Percentiles rank a stretch among this genome's conserved stretches.
These are phyloP conservation scores for Talaromyces amestolkiae DNA, from an alignment of 2,329 filamentous ascomycete genomes.

Conservation along the genomic window DNA sequence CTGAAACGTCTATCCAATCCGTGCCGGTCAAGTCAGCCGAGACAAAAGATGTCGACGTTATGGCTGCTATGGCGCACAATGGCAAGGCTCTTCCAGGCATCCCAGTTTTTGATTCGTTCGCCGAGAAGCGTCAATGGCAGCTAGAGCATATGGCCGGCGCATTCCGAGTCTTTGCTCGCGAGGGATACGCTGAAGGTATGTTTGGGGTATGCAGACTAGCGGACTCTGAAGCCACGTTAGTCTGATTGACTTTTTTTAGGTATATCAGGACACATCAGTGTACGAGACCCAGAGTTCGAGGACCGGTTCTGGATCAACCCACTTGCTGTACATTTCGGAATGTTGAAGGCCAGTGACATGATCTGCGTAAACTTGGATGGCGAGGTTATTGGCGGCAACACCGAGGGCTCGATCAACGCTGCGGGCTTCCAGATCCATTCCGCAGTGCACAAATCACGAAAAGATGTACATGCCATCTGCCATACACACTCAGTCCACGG, in stretches of 20 bases:
- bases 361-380: conserved; percentile 64
- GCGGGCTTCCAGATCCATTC: conserved; percentile 70
- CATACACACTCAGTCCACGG: conserved; percentile 67
- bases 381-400: conserved; percentile 57
- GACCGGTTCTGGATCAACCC: conserved; percentile 67
- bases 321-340: conserved; percentile 63
- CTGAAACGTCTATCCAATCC: background rate
- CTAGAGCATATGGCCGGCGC: conserved; percentile 62
- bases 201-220: conserved; percentile 42
- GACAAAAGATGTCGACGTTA: conserved; percentile 8
- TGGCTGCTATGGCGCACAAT: conserved; percentile 14
- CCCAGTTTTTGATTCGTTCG: conserved; percentile 49
- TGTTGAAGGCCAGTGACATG: conserved; percentile 65
- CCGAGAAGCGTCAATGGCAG: conserved; percentile 58
- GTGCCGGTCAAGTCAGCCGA: background rate
- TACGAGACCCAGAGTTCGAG: conserved; percentile 63
- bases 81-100: conserved; percentile 10
- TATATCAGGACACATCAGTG: conserved; percentile 66
- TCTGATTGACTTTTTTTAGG: conserved; percentile 38
- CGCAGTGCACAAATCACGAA: conserved; percentile 63
- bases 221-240: background rate
- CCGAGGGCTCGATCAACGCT: conserved; percentile 48
- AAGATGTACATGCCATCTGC: conserved; percentile 65
- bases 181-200: conserved; percentile 64
- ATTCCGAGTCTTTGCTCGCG: conserved; percentile 66